Base-by-base conservation (phyloP, 2,329 filamentous ascomycete genomes). In the Diaporthe citri region DNA sequence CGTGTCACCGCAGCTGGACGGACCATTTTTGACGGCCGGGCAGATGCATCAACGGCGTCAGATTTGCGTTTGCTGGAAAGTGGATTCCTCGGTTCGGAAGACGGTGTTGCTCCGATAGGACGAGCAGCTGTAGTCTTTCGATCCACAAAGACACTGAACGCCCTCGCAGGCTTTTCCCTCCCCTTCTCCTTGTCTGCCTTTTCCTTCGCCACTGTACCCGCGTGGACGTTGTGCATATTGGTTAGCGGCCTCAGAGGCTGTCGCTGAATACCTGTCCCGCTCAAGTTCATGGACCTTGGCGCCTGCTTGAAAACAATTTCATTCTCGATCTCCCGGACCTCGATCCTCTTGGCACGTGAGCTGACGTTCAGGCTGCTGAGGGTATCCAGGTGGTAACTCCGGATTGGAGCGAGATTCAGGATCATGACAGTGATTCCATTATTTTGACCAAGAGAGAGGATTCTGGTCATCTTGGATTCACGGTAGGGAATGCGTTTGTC, bases 371-470 rank as follows among this genome's bases (percentile, higher is more conserved):
- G 87, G 77, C 96, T 98, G 84, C 95, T 97, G 8, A 98, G 88
- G 0, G 96, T 98, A 82, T 98, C 96, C 52, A 98, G 89, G 81
- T 98, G 96, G 82, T 97, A 98, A 79, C 94, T 95, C 77, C 94
- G 92, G n/a, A 97, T 89, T 0, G 97, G 96, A 0, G 96, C 95
- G 3, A 98, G 90, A 81, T 98, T 98, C 51, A 98, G 88, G 75
- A 98, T 97, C 97, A 98, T 98, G 81, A 98, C 90, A 0, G 96
- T 98, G 78, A 98, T 91, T 69, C 97, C 96, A 78, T 97, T 95
- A 85, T 98, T 98, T 85, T 98, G 96, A 3, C 96, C 96, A 12
- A 98, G 86, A 0, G 94, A 96, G 36, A 98, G 85, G 73, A 98
- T 98, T 62, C 96, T 91, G 0, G 97, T 98, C 96, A 98, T 98